Base-by-base conservation (phyloP, 1,139 yeast species). In the Scheffersomyces stambukii region DNA sequence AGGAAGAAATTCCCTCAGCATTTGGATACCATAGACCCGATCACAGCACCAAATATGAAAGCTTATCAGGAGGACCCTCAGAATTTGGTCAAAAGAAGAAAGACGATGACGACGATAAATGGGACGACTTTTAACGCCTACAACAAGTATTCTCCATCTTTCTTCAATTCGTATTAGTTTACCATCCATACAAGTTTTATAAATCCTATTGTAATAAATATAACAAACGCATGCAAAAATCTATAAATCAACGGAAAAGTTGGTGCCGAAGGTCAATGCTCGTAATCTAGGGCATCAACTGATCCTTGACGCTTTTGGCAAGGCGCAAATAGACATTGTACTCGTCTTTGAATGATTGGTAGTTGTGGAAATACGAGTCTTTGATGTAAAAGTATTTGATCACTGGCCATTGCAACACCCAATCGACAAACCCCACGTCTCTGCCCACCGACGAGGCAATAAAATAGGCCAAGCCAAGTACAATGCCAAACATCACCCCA, bases 21-120 rank as follows among this genome's bases (percentile, higher is more conserved):
- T 82, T 83, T 60, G 94, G 93, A 3, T 52, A 79, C 41, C 45
- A 60, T 21, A 76, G 63, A 49, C 89, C 91, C n/a, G 56, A 60
- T 30, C 68, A 73, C 43, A 72, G 65, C 50, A 75, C 84, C 15
- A 65, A 64, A 38, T 60, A 81, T 36, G 67, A 72, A 24, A 77
- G 88, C 19, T 46, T 75, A 33, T 61, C 70, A 16, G 62, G 68
- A 16, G 68, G 64, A 13, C 53, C 40, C 19, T 5, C 19, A n/a
- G n/a, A n/a, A n/a, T n/a, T n/a, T n/a, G n/a, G n/a, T n/a, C 35
- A 41, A 17, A 38, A 42, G 30, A 45, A 46, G 28, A 42, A 49
- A 27, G 42, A 50, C 24, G 62, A 63, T 19, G 54, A 57, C 22
- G 54, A 54, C 38, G 70, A 65, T 34, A 59, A 57, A 34, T 69